Base-by-base conservation (phyloP, 2,329 filamentous ascomycete genomes). In the Leptosphaerulina australis region DNA sequence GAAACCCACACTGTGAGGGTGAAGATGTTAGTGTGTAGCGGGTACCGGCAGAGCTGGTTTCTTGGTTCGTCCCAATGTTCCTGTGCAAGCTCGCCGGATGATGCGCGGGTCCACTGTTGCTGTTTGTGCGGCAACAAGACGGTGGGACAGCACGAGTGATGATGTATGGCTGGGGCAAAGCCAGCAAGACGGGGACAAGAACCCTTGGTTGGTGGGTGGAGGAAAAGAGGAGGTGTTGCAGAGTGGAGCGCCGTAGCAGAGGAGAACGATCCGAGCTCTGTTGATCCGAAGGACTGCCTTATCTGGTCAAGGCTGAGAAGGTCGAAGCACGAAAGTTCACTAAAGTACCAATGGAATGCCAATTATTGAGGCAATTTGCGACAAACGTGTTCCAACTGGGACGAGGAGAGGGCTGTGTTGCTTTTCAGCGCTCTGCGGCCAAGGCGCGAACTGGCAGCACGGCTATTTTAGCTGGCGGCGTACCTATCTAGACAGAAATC, bases 1-100 rank as follows among this genome's bases (percentile, higher is more conserved):
- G n/a, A n/a, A n/a, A n/a, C n/a, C n/a, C n/a, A n/a, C n/a, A n/a
- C n/a, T n/a, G 33, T 39, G 51, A 59, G 43, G 47, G 34, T 47
- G 58, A 61, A 53, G 54, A 41, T 44, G 56, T 56, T 58, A 58
- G 61, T 59, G 59, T 57, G 48, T 51, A 30, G 48, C 48, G 48
- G 48, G 26, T 51, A 20, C 26, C 48, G 48, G 48, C 48, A 51
- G 41, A 22, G 31, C 24, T 41, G 41, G 36, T 18, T 20, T 21
- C 36, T 43, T 46, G 48, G 48, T 41, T 36, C 20, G 35, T 44
- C 5, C 25, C 47, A 44, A 24, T 41, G 20, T 25, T 36, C 24
- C 38, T 33, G 31, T 50, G 39, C 46, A 38, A 26, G 31, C 25
- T 49, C 46, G 38, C 20, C 46, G 46, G 38, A 22, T 40, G 47